Percentiles rank a stretch among this genome's conserved stretches.
phyloP scores from a whole-genome alignment of 129 eudicot species.

The Flaveria brownii region DNA sequence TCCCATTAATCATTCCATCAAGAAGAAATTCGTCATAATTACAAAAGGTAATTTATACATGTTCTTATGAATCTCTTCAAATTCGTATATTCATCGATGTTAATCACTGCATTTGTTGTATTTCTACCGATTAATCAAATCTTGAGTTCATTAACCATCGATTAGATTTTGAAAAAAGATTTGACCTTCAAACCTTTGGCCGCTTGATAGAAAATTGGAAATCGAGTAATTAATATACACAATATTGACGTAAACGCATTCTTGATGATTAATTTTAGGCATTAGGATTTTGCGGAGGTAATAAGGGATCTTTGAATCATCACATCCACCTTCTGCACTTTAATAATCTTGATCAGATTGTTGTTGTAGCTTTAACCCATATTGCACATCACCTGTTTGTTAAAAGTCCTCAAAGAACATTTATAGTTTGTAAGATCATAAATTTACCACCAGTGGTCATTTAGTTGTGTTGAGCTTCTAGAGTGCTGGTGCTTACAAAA shows the following conservation, averaged over 20 bases:
- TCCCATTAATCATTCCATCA: background rate
- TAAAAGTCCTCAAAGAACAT: no score
- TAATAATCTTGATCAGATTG: no score
- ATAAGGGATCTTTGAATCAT: no score
- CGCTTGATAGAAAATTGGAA: no score
- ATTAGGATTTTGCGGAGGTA: background rate
- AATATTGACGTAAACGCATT: background rate
- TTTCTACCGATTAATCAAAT: background rate
- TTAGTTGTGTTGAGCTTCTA: no score
- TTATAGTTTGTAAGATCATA: no score
- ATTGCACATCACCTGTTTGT: no score
- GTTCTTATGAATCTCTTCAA: background rate
- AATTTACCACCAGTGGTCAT: no score
- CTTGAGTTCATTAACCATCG: background rate
- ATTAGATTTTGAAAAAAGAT: background rate
- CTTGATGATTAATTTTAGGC: background rate
- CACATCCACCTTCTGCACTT: no score
- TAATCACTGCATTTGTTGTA: background rate
- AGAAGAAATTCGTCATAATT: background rate
- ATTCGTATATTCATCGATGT: background rate
- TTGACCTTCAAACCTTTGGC: background rate
- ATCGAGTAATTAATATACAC: no score
- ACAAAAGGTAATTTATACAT: background rate
- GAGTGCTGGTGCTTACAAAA: no score
- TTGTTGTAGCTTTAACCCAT: no score